phyloP scores from a whole-genome alignment of 139 green algal species.

The Tetraselmis striata region DNA sequence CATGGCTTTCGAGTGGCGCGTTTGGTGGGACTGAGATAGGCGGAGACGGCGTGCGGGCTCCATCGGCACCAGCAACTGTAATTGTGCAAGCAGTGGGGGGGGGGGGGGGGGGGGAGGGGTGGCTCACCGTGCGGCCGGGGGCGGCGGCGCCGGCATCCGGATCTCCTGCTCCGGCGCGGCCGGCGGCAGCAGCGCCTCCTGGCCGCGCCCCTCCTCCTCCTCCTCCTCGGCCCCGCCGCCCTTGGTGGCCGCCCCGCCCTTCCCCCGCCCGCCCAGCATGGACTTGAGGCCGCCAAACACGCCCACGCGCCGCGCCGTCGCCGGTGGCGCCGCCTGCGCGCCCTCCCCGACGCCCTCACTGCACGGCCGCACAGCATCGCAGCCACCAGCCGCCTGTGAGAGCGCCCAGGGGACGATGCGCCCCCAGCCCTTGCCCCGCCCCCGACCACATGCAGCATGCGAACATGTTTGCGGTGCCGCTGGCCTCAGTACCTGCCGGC shows the following conservation, averaged over 20 bases:
- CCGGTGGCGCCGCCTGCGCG: too few species aligned
- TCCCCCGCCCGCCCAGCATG: background rate
- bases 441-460: too few species aligned
- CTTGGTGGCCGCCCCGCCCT: too few species aligned
- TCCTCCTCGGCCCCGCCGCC: background rate
- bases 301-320: too few species aligned
- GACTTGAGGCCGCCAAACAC: background rate
- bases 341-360: too few species aligned
- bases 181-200: background rate
- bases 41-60: background rate
- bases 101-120: background rate
- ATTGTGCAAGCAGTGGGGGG: background rate
- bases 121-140: background rate
- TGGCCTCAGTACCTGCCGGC: too few species aligned
- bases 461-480: too few species aligned
- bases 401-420: too few species aligned
- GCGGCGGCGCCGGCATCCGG: background rate
- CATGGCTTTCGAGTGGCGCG: background rate
- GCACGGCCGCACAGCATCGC: too few species aligned
- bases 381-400: too few species aligned
- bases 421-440: too few species aligned
- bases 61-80: background rate
- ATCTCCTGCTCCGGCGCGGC: background rate
- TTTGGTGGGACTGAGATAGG: background rate
- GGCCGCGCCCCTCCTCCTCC: background rate